Evolutionary conservation across 768 basidiomycete species (phyloP).

Genomic region (Gyrodon lividus): DNA sequence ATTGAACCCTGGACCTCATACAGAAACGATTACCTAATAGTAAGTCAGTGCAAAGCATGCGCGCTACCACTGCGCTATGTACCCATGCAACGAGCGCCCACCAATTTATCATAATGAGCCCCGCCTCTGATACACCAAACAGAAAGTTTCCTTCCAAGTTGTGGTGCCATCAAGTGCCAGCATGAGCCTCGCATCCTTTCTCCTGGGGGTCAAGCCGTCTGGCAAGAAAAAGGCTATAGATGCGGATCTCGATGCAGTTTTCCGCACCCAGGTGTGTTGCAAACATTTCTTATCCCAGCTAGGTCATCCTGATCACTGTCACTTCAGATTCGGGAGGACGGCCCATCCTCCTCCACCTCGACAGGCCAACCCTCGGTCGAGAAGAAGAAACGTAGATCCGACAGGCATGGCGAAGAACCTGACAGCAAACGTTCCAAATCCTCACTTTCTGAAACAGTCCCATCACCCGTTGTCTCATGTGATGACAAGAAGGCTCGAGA

Average conservation of each 20-base stretch:
- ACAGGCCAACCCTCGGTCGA: neutral
- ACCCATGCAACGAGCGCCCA: too few relatives aligned
- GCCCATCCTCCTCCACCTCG: neutral
- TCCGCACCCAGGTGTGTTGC: conserved; percentile 51
- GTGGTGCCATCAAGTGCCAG: too few relatives aligned
- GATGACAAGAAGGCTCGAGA: conserved; percentile 20
- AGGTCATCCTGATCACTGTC: conserved; percentile 8
- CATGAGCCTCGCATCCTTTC: conserved; percentile 60
- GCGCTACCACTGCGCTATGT: too few relatives aligned
- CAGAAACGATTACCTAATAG: too few relatives aligned
- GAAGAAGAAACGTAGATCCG: conserved; percentile 15
- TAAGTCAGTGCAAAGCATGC: too few relatives aligned
- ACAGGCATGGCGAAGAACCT: conserved; percentile 14
- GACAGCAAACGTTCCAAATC: conserved; percentile 18
- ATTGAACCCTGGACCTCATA: too few relatives aligned
- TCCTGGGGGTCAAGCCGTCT: conserved; percentile 37
- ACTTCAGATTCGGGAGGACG: conserved; percentile 7
- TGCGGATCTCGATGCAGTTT: conserved; percentile 61
- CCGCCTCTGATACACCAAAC: too few relatives aligned
- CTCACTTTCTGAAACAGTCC: conserved; percentile 7
- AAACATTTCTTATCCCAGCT: conserved; percentile 7
- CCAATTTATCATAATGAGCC: too few relatives aligned
- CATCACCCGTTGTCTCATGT: conserved; percentile 19
- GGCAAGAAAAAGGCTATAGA: conserved; percentile 47
- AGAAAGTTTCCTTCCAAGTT: too few relatives aligned